Base-by-base conservation (phyloP, 129 eudicot species). In the Deinandra increscens region DNA sequence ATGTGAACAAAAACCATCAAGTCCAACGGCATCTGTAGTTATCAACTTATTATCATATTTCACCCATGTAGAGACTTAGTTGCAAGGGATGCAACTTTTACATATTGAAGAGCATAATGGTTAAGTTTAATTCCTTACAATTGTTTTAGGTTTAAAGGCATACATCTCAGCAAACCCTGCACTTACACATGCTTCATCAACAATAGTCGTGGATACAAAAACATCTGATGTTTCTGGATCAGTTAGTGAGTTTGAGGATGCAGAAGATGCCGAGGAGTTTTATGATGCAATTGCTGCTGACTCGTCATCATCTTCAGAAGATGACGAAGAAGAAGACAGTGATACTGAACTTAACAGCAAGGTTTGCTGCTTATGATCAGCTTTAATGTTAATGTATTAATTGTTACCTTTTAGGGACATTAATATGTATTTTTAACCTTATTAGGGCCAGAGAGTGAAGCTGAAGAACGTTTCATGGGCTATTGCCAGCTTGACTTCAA, bases 121-220 rank as follows among this genome's bases (percentile, higher is more conserved):
- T 68, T 31, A 36, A 50, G 37, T 11, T 68, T 64, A 20, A 6
- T 76, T 19, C 13, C 15, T 70, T 42, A 51, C 22, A 19, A 61
- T 37, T 72, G 43, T 79, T 61, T 58, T 71, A 89, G 97, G 97
- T 74, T 76, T 94, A 62, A 94, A 90, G 79, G 99, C 84, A 22
- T 94, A 94, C 72, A 70, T 94, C 59, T 95, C 85, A 68, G 99
- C 99, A 76, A 94, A 87, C 76, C 99, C 99, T 18, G 77, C 84
- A 64, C 78, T 87, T 26, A 71, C 73, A 13, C 42, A 51, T 75
- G 90, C 75, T 39, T 79, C 94, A 38, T 64, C 81, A 5, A 82
- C 87, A 9, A 77, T 83, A 41, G 50, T 82, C 31, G 53, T 87
- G 53, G 83, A 74, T 13, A 68, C 99, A 41, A 87, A 87, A 69